Conservation (phyloP, 495 filamentous ascomycete genomes). For the Neurospora terricola region DNA sequence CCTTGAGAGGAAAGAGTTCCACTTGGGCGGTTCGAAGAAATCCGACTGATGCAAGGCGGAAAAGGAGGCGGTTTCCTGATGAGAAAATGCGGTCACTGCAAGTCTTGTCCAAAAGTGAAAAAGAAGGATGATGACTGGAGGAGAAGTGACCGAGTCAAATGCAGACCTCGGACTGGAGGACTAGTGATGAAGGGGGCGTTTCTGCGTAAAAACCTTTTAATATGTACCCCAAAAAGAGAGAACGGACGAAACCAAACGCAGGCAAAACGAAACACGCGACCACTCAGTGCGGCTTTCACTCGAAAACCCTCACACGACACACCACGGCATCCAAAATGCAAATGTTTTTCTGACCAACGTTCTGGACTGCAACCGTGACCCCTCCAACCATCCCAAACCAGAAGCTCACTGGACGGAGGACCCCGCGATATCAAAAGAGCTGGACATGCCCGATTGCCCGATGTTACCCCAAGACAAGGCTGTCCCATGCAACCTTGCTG, state of each 20-base stretch:
- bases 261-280: not conserved
- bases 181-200: not conserved
- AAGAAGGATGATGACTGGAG: not conserved
- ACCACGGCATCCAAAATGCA: not conserved
- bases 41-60: not conserved
- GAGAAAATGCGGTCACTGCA: not conserved
- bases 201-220: not conserved
- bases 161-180: not conserved
- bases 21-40: not conserved
- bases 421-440: not conserved
- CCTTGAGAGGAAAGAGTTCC: not conserved
- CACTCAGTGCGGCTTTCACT: not conserved
- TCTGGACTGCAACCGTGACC: not conserved
- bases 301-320: not conserved
- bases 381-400: not conserved
- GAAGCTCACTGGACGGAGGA: not conserved
- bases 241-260: not conserved
- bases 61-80: not conserved
- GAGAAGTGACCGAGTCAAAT: not conserved
- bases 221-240: not conserved
- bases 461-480: not conserved
- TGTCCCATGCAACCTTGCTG: not conserved
- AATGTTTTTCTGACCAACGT: not conserved
- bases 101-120: not conserved
- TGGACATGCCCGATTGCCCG: not conserved